A percentile compares a stretch with the other conserved stretches of the same genome.
phyloP scores from a whole-genome alignment of 768 basidiomycete genomes.

The Podaxis pistillaris region DNA sequence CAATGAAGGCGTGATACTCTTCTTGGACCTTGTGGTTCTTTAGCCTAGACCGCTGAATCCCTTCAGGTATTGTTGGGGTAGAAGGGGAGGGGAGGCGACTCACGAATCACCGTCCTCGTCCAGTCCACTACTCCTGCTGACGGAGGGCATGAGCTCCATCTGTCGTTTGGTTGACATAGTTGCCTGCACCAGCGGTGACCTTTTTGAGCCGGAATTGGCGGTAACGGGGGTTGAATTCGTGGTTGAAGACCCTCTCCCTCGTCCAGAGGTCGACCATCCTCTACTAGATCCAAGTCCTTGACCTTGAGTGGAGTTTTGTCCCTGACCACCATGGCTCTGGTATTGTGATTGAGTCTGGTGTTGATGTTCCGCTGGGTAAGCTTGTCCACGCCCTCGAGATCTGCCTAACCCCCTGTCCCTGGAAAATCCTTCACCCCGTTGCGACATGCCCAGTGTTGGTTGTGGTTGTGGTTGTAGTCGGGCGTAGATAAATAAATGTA shows the following conservation, averaged over 20 bases:
- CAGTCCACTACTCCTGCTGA: slow-evolving; percentile 75
- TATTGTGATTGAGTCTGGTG: background rate
- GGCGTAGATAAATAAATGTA: background rate
- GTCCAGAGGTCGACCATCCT: slow-evolving; percentile 14
- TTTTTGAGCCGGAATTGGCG: background rate
- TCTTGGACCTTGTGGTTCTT: slow-evolving; percentile 60
- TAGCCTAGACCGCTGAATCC: slow-evolving; percentile 45
- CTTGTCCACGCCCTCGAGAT: slow-evolving; percentile 3
- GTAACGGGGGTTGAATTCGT: background rate
- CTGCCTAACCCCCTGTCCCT: background rate
- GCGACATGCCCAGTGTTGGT: background rate
- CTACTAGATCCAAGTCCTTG: slow-evolving; percentile 15
- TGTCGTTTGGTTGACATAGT: slow-evolving; percentile 24
- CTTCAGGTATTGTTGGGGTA: slow-evolving; percentile 24
- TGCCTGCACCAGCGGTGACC: background rate
- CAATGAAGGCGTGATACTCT: slow-evolving; percentile 64
- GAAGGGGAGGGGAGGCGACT: slow-evolving; percentile 27
- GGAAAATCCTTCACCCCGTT: background rate
- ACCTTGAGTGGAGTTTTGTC: slow-evolving; percentile 5
- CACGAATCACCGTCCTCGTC: slow-evolving; percentile 76
- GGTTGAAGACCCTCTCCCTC: slow-evolving; percentile 4
- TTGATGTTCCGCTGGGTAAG: background rate
- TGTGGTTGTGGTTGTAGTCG: background rate
- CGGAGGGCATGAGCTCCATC: slow-evolving; percentile 69
- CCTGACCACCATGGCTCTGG: background rate